Evolutionary conservation across 306 rosid genomes (phyloP), one percentile per base, ranked within the genome.

Genomic region (Phaseolus lunatus): DNA sequence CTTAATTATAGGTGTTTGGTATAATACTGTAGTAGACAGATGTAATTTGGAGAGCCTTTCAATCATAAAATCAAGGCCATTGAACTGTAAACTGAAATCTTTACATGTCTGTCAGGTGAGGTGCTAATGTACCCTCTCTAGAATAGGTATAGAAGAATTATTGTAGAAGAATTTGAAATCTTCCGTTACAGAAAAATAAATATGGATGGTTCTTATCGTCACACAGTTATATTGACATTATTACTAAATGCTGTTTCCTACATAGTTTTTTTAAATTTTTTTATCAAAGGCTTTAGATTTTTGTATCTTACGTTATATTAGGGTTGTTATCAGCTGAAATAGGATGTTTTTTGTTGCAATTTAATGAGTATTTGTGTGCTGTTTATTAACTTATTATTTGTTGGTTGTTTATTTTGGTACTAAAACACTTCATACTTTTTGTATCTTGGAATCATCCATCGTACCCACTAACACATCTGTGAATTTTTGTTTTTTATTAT

Each of bases 161-260:
- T 72, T 53, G 71, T 72, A 31, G 78, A 75, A 79, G 45, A 66
- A 74, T 75, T 26, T 63, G 45, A 44, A 69, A 64, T 63, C 8
- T 45, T 31, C 58, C 39, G 20, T 24, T 19, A 18, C 9, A 18
- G 48, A 65, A 70, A 47, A 72, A 56, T 57, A 77, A 67, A 67
- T 73, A 27, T 48, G 48, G 67, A 39, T 83, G 83, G 15, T 57
- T 73, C 54, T 78, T 19, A 15, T 57, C 33, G 20, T 47, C 54
- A 68, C 47, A 67, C 29, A n/a, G 27, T 24, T 11, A 14, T 27
- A 41, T 73, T 59, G 70, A 62, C 50, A 50, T 66, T 73, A 39
- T 59, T 44, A 58, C 52, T 52, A 61, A 39, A 74, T 61, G 20
- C 0, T 47, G 29, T 67, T 62, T 57, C 59, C 59, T 75, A 75